A percentile compares a stretch with the other conserved stretches of the same genome.
Evolutionary conservation across 2,329 filamentous ascomycete species (phyloP).

Genomic region (Blastomyces percursus): DNA sequence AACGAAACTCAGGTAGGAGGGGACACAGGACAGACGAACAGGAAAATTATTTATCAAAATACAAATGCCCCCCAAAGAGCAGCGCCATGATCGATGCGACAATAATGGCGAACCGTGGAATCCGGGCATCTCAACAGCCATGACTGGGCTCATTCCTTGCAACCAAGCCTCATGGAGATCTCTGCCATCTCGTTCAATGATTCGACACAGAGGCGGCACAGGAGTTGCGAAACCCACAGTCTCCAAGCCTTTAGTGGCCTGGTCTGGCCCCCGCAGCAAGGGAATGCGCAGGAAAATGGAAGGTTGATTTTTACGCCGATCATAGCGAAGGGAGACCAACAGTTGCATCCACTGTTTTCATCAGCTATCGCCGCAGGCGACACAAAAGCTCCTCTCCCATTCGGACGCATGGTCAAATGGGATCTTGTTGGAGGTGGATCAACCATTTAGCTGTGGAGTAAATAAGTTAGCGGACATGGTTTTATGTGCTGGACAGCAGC

Average conservation of each 20-base stretch:
- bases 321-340: background rate
- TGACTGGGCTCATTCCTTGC: background rate
- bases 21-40: too few species aligned
- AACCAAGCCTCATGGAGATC: background rate
- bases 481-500: background rate
- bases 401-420: background rate
- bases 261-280: background rate
- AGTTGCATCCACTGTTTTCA: background rate
- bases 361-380: background rate
- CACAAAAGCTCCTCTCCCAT: background rate
- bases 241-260: background rate
- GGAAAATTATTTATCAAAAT: background rate
- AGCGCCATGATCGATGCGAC: background rate
- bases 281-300: background rate
- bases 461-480: too few species aligned
- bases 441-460: too few species aligned
- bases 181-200: background rate
- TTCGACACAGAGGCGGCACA: background rate
- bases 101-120: background rate
- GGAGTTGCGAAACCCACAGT: background rate
- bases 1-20: background rate
- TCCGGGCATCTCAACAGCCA: background rate
- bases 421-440: background rate
- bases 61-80: background rate
- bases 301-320: background rate